Evolutionary conservation across 371 early-diverging fungal genomes (phyloP), one percentile per base, ranked within the genome.

Genomic region (Syncephalis plumigaleata): DNA sequence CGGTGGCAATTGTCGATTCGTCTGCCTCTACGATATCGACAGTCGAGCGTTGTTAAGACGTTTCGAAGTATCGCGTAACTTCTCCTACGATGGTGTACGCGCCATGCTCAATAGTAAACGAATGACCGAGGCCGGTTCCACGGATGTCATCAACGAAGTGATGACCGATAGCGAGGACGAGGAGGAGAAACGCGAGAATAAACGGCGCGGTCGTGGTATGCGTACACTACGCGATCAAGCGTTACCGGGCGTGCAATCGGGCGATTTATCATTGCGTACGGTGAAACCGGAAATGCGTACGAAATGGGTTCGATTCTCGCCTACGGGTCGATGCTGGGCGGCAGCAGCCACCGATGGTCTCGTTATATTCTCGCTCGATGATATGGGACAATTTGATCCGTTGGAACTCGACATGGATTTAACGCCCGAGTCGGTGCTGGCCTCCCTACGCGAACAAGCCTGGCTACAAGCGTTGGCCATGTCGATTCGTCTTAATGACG

Each of bases 311-410:
- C 68, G 78, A 21, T 95, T 98, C 63, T 77, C 92, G 1, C 94
- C 95, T 11, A 91, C 90, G 0, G 92, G 91, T 9, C 73, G 88
- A 16, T 74, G 89, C 9, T 98, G 89, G 89, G 91, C 93, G 1
- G 91, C 92, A 0, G 93, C 93, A 1, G 79, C 94, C n/a, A 91
- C 94, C 3, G 91, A 95, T 52, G 98, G 98, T 3, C 63, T 98
- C 22, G 54, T 95, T 52, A 75, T 96, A 42, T 96, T 91, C 63
- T 84, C 92, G 9, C 60, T 96, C 27, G 95, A 96, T 57, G 90
- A 94, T 50, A 69, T 73, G 1, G 66, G 91, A 23, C 49, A 84
- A 42, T 98, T 98, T 55, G 98, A 98, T 66, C 98, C 98, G 16
- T 92, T 91, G 59, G 95, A 96, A 62, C 74, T 98, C 1, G 94